These are phyloP conservation scores for Torrubiellomyces zombiae DNA, from an alignment of 2,329 filamentous ascomycete species.

Conservation along the genomic window DNA sequence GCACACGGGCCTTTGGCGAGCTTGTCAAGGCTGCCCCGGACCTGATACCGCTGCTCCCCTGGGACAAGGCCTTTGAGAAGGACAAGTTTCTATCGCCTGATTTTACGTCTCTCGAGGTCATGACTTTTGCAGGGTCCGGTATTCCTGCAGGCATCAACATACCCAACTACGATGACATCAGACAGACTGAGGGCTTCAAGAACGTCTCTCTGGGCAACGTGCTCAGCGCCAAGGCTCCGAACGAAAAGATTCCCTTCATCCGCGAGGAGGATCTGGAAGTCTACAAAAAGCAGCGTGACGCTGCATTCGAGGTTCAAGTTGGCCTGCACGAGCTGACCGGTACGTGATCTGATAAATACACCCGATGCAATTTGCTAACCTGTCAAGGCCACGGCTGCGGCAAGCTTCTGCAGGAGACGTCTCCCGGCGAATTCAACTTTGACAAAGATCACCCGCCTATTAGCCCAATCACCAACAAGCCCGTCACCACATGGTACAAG, in stretches of 20 bases:
- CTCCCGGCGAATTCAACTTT: slow-evolving; percentile 73
- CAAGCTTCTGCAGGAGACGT: slow-evolving; percentile 82
- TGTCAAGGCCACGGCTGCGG: slow-evolving; percentile 66
- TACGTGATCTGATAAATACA: slow-evolving; percentile 7
- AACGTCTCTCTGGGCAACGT: slow-evolving; percentile 91
- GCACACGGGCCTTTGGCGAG: slow-evolving; percentile 72
- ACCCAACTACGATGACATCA: slow-evolving; percentile 59
- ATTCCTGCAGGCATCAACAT: slow-evolving; percentile 56
- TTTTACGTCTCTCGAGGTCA: slow-evolving; percentile 84
- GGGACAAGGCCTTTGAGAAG: slow-evolving; percentile 82
- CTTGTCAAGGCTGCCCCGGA: slow-evolving; percentile 66
- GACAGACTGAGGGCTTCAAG: slow-evolving; percentile 77
- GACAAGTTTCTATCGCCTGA: slow-evolving; percentile 91
- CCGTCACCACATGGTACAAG: slow-evolving; percentile 74
- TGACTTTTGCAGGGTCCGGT: slow-evolving; percentile 54
- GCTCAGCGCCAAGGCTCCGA: slow-evolving; percentile 73
- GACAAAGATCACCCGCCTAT: slow-evolving; percentile 66
- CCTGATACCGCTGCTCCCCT: slow-evolving; percentile 81
- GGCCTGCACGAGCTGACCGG: slow-evolving; percentile 73
- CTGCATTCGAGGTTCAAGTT: slow-evolving; percentile 88
- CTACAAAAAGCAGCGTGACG: slow-evolving; percentile 70
- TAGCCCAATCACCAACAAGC: slow-evolving; percentile 63
- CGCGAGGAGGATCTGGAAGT: slow-evolving; percentile 58
- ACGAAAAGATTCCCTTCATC: slow-evolving; percentile 88
- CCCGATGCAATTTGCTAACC: slow-evolving; percentile 5